Conservation (phyloP, 257 asterid genomes). For the Solanum chilense region DNA sequence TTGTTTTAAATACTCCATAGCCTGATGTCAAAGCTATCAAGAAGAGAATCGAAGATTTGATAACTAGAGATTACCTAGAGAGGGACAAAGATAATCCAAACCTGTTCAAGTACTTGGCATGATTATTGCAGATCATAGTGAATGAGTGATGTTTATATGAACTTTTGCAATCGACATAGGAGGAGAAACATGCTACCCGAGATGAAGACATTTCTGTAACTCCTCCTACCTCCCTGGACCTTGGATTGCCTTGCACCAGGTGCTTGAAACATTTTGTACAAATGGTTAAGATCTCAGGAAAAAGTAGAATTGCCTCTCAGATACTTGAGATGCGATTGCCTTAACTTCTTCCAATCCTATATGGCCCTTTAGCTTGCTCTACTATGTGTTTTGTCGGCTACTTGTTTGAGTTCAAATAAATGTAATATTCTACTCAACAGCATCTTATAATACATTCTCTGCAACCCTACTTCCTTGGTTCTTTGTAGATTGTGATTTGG, state of each 20-base stretch:
- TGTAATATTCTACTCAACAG: neutral
- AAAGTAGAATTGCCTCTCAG: neutral
- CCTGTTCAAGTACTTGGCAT: slow-evolving; percentile 93
- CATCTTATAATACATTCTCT: neutral
- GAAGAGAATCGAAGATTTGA: slow-evolving; percentile 94
- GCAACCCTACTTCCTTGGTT: neutral
- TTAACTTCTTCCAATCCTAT: neutral
- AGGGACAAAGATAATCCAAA: slow-evolving; percentile 94
- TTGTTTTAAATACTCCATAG: slow-evolving; percentile 17
- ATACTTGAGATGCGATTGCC: neutral
- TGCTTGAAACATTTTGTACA: slow-evolving; percentile 10
- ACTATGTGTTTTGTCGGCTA: neutral
- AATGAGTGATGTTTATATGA: neutral
- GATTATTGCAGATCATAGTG: slow-evolving; percentile 5
- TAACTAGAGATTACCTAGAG: slow-evolving; percentile 86
- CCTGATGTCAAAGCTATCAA: slow-evolving; percentile 98
- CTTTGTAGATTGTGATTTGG: neutral
- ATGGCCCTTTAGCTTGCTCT: neutral
- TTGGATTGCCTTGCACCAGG: neutral
- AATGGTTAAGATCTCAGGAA: neutral
- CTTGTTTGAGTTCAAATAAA: neutral
- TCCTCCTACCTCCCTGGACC: neutral
- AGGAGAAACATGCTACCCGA: neutral
- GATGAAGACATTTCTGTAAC: slow-evolving; percentile 1
- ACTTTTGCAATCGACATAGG: neutral